Percentiles rank a stretch among this genome's conserved stretches.
These are phyloP conservation scores for Cardiospermum halicacabum DNA, from an alignment of 345 rosid genomes.

Conservation along the genomic window DNA sequence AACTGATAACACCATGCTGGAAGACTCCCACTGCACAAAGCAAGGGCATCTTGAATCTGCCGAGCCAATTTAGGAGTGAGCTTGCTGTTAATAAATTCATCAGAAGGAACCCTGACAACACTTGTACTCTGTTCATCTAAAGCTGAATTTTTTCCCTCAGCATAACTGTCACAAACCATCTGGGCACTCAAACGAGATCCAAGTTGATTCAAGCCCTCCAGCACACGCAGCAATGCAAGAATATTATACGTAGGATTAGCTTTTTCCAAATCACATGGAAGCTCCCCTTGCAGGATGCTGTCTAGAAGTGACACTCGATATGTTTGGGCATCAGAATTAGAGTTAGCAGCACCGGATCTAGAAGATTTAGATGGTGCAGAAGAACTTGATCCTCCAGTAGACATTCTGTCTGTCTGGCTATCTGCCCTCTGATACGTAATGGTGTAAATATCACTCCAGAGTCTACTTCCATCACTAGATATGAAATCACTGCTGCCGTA, in stretches of 20 bases:
- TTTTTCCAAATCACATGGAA: slow-evolving; percentile 94
- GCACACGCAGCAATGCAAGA: slow-evolving; percentile 73
- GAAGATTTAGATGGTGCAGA: slow-evolving; percentile 43
- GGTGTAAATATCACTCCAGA: slow-evolving; percentile 86
- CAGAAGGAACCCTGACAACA: slow-evolving; percentile 59
- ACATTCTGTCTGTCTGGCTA: slow-evolving; percentile 60
- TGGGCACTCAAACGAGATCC: slow-evolving; percentile 80
- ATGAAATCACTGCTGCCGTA: slow-evolving; percentile 70
- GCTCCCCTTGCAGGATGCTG: slow-evolving; percentile 85
- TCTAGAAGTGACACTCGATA: slow-evolving; percentile 69
- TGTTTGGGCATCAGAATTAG: slow-evolving; percentile 45
- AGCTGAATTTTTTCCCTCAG: slow-evolving; percentile 58
- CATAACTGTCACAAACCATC: slow-evolving; percentile 49
- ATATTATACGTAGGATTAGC: slow-evolving; percentile 87
- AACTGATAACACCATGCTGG: slow-evolving; percentile 98
- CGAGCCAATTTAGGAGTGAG: slow-evolving; percentile 98
- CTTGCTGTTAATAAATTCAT: slow-evolving; percentile 81
- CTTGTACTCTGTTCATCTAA: slow-evolving; percentile 48
- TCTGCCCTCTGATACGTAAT: slow-evolving; percentile 88
- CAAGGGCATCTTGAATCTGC: slow-evolving; percentile 98
- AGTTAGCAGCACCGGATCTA: slow-evolving; percentile 44
- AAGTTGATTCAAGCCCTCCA: slow-evolving; percentile 94
- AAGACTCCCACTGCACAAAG: slow-evolving; percentile 96
- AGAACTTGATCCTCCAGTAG: slow-evolving; percentile 62
- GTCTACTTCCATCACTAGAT: slow-evolving; percentile 87